Conservation (phyloP, 257 asterid species). For the Fraxinus cuspidata region DNA sequence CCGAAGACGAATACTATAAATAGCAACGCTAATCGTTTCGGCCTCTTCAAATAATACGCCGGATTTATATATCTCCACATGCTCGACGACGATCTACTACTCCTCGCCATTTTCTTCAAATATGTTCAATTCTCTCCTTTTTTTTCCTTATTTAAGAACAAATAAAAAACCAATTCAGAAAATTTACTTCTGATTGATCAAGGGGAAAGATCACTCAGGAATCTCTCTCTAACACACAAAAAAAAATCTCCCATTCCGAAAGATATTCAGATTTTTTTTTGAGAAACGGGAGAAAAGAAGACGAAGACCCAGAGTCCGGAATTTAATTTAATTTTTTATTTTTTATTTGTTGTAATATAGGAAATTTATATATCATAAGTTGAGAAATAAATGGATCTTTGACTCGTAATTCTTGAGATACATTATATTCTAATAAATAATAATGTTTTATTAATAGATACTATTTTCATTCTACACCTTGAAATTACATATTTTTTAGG, state of each 20-base stretch:
- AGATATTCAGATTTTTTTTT: neutral
- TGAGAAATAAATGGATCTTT: neutral
- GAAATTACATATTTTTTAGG: neutral
- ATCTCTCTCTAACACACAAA: neutral
- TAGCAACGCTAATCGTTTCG: constrained; percentile 81
- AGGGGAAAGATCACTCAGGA: neutral
- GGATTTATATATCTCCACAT: constrained; percentile 72
- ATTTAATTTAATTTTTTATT: neutral
- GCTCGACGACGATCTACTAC: constrained; percentile 57
- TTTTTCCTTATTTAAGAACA: neutral
- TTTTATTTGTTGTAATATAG: neutral
- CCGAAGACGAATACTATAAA: constrained; percentile 60
- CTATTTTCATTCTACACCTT: neutral
- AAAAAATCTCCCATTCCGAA: neutral
- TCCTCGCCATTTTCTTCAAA: constrained; percentile 63
- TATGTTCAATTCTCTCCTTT: neutral
- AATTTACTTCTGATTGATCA: neutral
- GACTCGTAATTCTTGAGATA: no score
- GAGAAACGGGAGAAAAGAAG: constrained; percentile 1
- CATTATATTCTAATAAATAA: no score
- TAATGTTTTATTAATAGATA: neutral
- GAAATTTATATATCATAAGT: neutral
- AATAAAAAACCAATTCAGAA: neutral
- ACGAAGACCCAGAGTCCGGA: neutral
- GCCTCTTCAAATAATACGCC: constrained; percentile 87